These are phyloP conservation scores for Russula abietina DNA, from an alignment of 768 basidiomycete species.

Conservation along the genomic window DNA sequence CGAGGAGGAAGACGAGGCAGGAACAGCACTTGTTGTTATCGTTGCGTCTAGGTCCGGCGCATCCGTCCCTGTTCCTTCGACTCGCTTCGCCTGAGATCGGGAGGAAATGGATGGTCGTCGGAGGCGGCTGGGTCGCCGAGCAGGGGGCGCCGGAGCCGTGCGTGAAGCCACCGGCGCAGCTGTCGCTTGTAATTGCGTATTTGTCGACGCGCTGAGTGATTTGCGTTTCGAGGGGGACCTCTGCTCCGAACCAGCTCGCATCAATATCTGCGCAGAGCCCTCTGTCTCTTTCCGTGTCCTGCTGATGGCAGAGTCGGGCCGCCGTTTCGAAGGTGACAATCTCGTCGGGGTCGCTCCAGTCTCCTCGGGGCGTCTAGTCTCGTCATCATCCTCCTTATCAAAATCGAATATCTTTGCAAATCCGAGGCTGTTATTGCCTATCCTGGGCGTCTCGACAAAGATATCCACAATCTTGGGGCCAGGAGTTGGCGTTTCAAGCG, in stretches of 20 bases:
- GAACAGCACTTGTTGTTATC: slow-evolving; percentile 7
- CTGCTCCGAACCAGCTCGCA: slow-evolving; percentile 14
- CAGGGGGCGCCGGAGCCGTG: slow-evolving; percentile 8
- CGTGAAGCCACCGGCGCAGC: slow-evolving; percentile 26
- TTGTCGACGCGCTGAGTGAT: slow-evolving; percentile 21
- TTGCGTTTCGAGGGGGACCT: slow-evolving; percentile 44
- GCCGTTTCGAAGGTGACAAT: slow-evolving; percentile 35
- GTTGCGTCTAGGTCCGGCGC: background rate
- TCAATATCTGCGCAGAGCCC: background rate
- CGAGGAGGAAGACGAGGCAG: slow-evolving; percentile 20
- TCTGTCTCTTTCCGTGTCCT: background rate
- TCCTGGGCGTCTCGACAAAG: slow-evolving; percentile 59
- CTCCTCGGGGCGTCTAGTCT: slow-evolving; percentile 25
- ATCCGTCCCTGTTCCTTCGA: background rate
- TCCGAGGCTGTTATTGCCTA: slow-evolving; percentile 40
- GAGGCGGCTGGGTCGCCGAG: slow-evolving; percentile 25
- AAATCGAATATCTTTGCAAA: slow-evolving; percentile 78
- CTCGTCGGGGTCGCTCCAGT: slow-evolving; percentile 29
- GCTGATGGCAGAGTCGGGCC: background rate
- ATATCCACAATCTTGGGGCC: slow-evolving; percentile 55
- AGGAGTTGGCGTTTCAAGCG: slow-evolving; percentile 64
- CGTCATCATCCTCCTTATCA: slow-evolving; percentile 33
- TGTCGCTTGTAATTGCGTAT: background rate
- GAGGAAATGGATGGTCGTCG: slow-evolving; percentile 28
- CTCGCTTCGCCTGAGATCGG: background rate